Conservation (phyloP, 139 green algal genomes). For the Mesotaenium endlicherianum region DNA sequence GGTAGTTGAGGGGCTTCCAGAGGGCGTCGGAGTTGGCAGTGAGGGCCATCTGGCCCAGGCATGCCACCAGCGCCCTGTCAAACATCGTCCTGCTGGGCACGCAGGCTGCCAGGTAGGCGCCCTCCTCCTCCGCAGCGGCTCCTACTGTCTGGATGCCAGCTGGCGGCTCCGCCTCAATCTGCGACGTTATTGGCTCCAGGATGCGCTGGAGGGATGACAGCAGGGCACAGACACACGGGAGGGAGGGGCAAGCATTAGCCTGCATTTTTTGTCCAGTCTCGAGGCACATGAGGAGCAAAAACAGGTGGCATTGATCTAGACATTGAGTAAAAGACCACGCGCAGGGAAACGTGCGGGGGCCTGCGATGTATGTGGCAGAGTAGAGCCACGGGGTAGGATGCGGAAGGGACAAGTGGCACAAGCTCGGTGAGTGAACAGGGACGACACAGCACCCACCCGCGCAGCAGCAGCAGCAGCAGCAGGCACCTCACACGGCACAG, state of each 20-base stretch:
- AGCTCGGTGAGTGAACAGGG: too few species aligned
- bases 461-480: too few species aligned
- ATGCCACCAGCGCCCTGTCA: conserved; percentile 58
- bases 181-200: conserved; percentile 58
- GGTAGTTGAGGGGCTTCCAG: conserved; percentile 83
- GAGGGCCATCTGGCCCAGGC: conserved; percentile 67
- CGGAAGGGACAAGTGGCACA: too few species aligned
- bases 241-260: background rate
- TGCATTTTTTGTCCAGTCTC: background rate
- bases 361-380: too few species aligned
- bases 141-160: conserved; percentile 26
- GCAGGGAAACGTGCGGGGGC: too few species aligned
- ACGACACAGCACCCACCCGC: too few species aligned
- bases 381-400: too few species aligned
- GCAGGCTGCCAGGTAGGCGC: background rate
- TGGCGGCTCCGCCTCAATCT: conserved; percentile 50
- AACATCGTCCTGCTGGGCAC: conserved; percentile 8
- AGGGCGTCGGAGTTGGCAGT: conserved; percentile 66
- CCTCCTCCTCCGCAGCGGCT: background rate
- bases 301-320: too few species aligned
- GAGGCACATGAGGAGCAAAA: too few species aligned
- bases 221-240: background rate
- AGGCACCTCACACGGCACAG: too few species aligned
- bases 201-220: conserved; percentile 12
- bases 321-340: too few species aligned